These are phyloP conservation scores for Lachnellula occidentalis DNA, from an alignment of 2,329 filamentous ascomycete species.

Conservation along the genomic window DNA sequence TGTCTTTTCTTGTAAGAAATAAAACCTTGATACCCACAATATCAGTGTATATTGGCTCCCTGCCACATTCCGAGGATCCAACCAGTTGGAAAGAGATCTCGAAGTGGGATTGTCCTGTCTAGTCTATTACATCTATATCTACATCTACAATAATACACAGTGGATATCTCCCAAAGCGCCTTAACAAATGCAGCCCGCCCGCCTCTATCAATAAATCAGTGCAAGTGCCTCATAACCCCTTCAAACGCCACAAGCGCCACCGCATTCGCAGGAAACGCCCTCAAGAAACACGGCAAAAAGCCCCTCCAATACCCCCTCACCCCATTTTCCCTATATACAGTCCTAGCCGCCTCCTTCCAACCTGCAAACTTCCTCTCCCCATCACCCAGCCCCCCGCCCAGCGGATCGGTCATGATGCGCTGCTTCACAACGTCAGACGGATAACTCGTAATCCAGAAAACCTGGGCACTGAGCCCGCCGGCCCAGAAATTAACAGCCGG, in stretches of 20 bases:
- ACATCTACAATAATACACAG: not conserved
- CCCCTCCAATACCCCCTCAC: slow-evolving; percentile 84
- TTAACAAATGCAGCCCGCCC: not conserved
- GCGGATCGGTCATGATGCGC: slow-evolving; percentile 89
- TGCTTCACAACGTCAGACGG: slow-evolving; percentile 94
- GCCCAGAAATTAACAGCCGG: slow-evolving; percentile 96
- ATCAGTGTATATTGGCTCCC: too few relatives aligned
- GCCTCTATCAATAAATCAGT: slow-evolving; percentile 9
- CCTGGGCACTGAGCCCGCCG: slow-evolving; percentile 83
- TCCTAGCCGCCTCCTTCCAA: slow-evolving; percentile 75
- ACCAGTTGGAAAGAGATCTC: not conserved
- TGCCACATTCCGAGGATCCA: too few relatives aligned
- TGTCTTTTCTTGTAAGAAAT: slow-evolving; percentile 3
- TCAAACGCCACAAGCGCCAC: slow-evolving; percentile 93
- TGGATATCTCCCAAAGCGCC: slow-evolving; percentile 8
- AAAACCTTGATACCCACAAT: slow-evolving; percentile 19
- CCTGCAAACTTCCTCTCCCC: slow-evolving; percentile 61
- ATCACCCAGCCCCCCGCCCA: slow-evolving; percentile 65
- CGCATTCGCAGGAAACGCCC: slow-evolving; percentile 94
- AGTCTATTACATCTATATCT: slow-evolving; percentile 2
- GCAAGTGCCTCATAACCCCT: slow-evolving; percentile 69
- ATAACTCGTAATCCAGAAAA: slow-evolving; percentile 92
- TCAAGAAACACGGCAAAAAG: slow-evolving; percentile 86
- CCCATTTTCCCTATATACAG: slow-evolving; percentile 72
- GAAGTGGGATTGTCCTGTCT: slow-evolving; percentile 15